These are phyloP conservation scores for Leccinellum luteum DNA, from an alignment of 768 basidiomycete genomes.

Conservation along the genomic window DNA sequence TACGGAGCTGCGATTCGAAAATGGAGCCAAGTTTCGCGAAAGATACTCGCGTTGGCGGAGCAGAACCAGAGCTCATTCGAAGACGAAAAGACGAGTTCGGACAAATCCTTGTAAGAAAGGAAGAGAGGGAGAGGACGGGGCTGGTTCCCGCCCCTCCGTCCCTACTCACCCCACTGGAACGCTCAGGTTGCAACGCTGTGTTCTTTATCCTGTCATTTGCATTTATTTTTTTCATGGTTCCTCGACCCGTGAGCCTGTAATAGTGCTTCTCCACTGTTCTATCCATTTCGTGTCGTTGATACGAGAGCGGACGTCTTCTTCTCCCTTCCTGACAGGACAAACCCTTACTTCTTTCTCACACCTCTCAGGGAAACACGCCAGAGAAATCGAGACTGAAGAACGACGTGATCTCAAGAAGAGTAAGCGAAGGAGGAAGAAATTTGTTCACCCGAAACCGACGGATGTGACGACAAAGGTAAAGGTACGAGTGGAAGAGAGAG, in stretches of 20 bases:
- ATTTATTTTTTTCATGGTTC: not conserved
- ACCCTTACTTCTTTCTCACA: too few relatives aligned
- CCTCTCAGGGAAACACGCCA: too few relatives aligned
- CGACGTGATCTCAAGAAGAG: too few relatives aligned
- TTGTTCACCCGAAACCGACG: too few relatives aligned
- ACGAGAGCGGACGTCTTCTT: too few relatives aligned
- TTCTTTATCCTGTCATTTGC: not conserved
- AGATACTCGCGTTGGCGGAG: slow-evolving; percentile 18
- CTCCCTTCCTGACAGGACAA: too few relatives aligned
- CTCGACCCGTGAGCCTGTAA: not conserved
- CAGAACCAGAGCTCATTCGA: not conserved
- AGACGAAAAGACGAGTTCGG: not conserved
- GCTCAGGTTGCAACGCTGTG: not conserved
- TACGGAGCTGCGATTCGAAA: slow-evolving; percentile 33
- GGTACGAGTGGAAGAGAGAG: too few relatives aligned
- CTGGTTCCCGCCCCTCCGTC: not conserved
- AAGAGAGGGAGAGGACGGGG: not conserved
- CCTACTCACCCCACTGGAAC: not conserved
- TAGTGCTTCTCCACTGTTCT: not conserved
- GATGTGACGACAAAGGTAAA: too few relatives aligned
- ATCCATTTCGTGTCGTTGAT: too few relatives aligned
- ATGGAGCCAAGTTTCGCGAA: slow-evolving; percentile 27
- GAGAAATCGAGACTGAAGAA: too few relatives aligned
- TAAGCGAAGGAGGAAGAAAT: too few relatives aligned
- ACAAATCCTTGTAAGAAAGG: not conserved